phyloP scores from a whole-genome alignment of 1,139 yeast genomes.

The Maudiozyma humilis region DNA sequence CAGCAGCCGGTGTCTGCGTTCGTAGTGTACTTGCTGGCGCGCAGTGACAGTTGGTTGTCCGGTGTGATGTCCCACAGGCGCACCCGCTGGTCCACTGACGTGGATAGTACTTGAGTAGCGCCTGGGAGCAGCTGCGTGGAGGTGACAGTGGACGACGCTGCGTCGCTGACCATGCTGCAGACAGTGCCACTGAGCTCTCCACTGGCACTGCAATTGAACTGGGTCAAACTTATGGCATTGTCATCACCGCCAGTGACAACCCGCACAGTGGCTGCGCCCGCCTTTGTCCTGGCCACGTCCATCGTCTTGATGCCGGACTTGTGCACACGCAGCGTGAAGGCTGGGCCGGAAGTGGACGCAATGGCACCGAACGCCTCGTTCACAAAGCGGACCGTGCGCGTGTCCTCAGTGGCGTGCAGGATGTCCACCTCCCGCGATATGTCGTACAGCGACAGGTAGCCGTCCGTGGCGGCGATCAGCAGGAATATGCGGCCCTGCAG shows the following conservation, averaged over 20 bases:
- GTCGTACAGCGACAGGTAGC: constrained; percentile 58
- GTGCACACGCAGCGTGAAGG: constrained; percentile 45
- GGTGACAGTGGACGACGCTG: constrained; percentile 85
- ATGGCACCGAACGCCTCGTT: no score
- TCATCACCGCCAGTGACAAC: constrained; percentile 88
- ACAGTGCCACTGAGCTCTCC: constrained; percentile 9
- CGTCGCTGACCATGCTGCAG: constrained; percentile 38
- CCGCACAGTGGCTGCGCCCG: constrained; percentile 20
- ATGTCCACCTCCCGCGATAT: constrained; percentile 34
- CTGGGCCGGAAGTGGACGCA: constrained; percentile 28
- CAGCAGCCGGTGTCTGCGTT: constrained; percentile 86
- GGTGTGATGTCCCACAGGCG: constrained; percentile 48
- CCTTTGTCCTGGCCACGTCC: constrained; percentile 16
- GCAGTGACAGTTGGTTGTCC: constrained; percentile 26
- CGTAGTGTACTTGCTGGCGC: constrained; percentile 54
- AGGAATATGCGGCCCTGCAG: constrained; percentile 33
- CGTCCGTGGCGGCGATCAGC: constrained; percentile 73
- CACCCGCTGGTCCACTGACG: constrained; percentile 69
- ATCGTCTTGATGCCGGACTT: constrained; percentile 75
- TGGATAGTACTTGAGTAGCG: constrained; percentile 28
- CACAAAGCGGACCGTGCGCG: no score
- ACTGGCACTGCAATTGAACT: constrained; percentile 30
- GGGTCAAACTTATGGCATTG: constrained; percentile 53
- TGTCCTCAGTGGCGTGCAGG: constrained; percentile 15
- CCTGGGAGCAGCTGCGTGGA: constrained; percentile 38